These are phyloP conservation scores for Periconia sp. DNA, from an alignment of 2,329 filamentous ascomycete genomes.

Conservation along the genomic window DNA sequence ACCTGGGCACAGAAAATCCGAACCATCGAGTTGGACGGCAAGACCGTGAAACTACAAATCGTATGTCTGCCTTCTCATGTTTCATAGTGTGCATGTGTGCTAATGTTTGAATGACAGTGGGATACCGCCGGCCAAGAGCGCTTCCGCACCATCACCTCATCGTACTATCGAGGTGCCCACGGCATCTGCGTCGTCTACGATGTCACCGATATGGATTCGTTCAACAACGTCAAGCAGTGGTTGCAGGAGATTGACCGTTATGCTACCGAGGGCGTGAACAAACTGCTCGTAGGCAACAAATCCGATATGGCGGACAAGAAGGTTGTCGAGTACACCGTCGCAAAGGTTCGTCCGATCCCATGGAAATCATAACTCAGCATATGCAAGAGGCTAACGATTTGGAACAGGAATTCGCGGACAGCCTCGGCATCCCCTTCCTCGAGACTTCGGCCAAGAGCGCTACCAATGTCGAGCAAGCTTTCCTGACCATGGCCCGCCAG, in stretches of 20 bases:
- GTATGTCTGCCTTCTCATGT: slow-evolving; percentile 40
- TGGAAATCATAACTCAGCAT: background rate
- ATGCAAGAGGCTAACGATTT: slow-evolving; percentile 16
- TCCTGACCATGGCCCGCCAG: slow-evolving; percentile 99
- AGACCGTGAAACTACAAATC: slow-evolving; percentile 99
- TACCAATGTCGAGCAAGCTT: slow-evolving; percentile 98
- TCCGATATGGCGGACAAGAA: slow-evolving; percentile 99
- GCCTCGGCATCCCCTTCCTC: slow-evolving; percentile 97
- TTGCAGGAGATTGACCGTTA: slow-evolving; percentile 99
- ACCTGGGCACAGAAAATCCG: slow-evolving; percentile 81
- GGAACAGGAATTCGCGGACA: slow-evolving; percentile 92
- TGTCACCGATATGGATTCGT: slow-evolving; percentile 99
- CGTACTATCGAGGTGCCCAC: slow-evolving; percentile 98
- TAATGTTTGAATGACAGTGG: slow-evolving; percentile 65
- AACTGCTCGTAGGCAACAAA: slow-evolving; percentile 99
- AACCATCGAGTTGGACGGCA: slow-evolving; percentile 98
- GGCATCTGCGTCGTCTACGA: slow-evolving; percentile 99
- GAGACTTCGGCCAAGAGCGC: slow-evolving; percentile 99
- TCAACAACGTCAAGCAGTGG: slow-evolving; percentile 99
- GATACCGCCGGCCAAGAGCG: slow-evolving; percentile 98
- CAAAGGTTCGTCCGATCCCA: slow-evolving; percentile 71
- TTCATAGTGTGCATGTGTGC: slow-evolving; percentile 15
- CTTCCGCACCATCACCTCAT: slow-evolving; percentile 99
- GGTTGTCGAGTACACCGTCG: slow-evolving; percentile 98
- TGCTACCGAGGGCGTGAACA: slow-evolving; percentile 98